These are phyloP conservation scores for Fusarium incarnatum DNA, from an alignment of 2,329 filamentous ascomycete species.

Conservation along the genomic window DNA sequence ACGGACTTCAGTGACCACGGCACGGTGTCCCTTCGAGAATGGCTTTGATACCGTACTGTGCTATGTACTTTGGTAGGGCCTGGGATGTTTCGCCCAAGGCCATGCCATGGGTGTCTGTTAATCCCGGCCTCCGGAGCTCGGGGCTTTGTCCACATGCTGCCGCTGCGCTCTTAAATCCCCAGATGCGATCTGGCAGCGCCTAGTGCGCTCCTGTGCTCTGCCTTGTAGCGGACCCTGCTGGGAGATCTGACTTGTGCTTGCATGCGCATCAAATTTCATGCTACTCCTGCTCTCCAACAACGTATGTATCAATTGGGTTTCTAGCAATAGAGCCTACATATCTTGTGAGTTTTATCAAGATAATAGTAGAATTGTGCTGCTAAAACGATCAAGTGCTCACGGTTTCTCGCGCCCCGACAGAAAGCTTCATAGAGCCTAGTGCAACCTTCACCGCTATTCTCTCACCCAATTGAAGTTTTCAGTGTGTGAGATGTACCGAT, in stretches of 20 bases:
- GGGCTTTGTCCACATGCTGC: conserved; percentile 47
- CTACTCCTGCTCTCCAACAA: conserved; percentile 26
- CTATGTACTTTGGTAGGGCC: conserved; percentile 26
- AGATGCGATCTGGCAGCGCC: conserved; percentile 49
- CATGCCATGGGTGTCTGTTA: conserved; percentile 26
- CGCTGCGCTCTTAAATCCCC: conserved; percentile 43
- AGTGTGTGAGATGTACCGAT: conserved; percentile 39
- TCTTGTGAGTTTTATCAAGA: conserved; percentile 4
- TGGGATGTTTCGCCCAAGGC: conserved; percentile 40
- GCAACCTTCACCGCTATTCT: conserved; percentile 46
- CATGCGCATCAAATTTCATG: conserved; percentile 43
- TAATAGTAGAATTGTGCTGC: conserved; percentile 16
- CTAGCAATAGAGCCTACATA: conserved; percentile 6
- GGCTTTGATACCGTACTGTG: conserved; percentile 1
- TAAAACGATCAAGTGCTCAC: conserved; percentile 24
- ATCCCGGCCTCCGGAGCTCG: conserved; percentile 39
- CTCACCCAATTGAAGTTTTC: conserved; percentile 34
- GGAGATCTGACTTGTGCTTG: conserved; percentile 47
- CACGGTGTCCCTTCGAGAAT: conserved; percentile 18
- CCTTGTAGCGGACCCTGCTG: conserved; percentile 40
- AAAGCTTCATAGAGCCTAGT: conserved; percentile 44
- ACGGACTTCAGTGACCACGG: conserved; percentile 23
- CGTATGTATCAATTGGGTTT: conserved; percentile 18
- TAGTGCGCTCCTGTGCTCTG: conserved; percentile 48
- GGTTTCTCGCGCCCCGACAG: conserved; percentile 35